Percentiles rank a stretch among this genome's conserved stretches.
phyloP scores from a whole-genome alignment of 352 stramenopile genomes.

The Phytophthora rubi region DNA sequence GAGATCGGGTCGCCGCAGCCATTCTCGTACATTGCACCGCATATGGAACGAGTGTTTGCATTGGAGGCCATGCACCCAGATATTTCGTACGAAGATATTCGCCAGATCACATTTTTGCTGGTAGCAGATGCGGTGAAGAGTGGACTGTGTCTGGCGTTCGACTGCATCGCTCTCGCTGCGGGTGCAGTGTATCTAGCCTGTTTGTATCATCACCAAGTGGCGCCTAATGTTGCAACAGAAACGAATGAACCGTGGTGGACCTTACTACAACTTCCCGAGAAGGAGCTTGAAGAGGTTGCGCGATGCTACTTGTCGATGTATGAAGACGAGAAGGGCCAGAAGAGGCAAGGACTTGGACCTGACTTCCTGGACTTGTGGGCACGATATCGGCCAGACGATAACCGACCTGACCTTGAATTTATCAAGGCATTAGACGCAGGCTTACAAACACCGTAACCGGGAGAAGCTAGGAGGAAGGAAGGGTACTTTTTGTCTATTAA shows the following conservation, averaged over 20 bases:
- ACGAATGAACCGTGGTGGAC: slow-evolving; percentile 77
- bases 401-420: slow-evolving; percentile 66
- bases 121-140: slow-evolving; percentile 68
- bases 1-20: slow-evolving; percentile 73
- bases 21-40: slow-evolving; percentile 61
- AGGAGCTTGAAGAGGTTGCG: slow-evolving; percentile 70
- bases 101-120: slow-evolving; percentile 59
- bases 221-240: slow-evolving; percentile 65
- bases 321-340: slow-evolving; percentile 49
- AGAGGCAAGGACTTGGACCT: slow-evolving; percentile 42
- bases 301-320: slow-evolving; percentile 71
- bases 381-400: slow-evolving; percentile 57
- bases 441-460: slow-evolving; percentile 40
- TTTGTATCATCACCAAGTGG: slow-evolving; percentile 63
- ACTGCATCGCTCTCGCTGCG: slow-evolving; percentile 54
- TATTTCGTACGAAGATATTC: slow-evolving; percentile 54
- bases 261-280: slow-evolving; percentile 49
- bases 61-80: slow-evolving; percentile 65
- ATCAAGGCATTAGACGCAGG: slow-evolving; percentile 63
- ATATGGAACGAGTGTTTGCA: slow-evolving; percentile 62
- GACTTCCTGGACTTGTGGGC: slow-evolving; percentile 63
- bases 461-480: not conserved
- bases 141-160: slow-evolving; percentile 60
- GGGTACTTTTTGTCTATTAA: slow-evolving; percentile 27
- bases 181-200: slow-evolving; percentile 78